phyloP scores from a whole-genome alignment of 306 rosid genomes.

The Castanopsis chinensis region DNA sequence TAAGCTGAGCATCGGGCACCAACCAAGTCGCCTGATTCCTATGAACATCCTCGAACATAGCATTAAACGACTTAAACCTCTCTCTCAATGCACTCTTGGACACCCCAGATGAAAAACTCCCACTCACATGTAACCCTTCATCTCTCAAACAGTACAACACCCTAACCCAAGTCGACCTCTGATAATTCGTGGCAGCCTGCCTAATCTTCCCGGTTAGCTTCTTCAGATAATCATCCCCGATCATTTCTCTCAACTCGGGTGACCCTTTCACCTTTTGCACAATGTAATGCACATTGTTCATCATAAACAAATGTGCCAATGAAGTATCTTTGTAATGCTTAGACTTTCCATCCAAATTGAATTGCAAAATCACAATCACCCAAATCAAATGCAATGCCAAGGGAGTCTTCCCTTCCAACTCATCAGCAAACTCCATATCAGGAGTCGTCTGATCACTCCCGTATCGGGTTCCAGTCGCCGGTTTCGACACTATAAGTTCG shows the following conservation, averaged over 20 bases:
- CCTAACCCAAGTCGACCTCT: constrained; percentile 93
- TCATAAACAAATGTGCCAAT: constrained; percentile 70
- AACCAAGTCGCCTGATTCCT: constrained; percentile 87
- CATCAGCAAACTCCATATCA: constrained; percentile 89
- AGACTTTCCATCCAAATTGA: constrained; percentile 87
- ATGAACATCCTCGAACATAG: constrained; percentile 96
- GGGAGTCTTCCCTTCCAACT: constrained; percentile 76
- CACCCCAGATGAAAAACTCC: constrained; percentile 88
- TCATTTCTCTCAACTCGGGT: constrained; percentile 85
- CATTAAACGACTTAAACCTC: constrained; percentile 91
- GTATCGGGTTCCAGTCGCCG: constrained; percentile 76
- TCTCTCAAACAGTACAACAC: constrained; percentile 87
- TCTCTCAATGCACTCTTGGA: constrained; percentile 92
- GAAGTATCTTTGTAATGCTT: constrained; percentile 85
- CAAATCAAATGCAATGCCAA: constrained; percentile 92
- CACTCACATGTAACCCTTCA: constrained; percentile 86
- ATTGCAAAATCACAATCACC: constrained; percentile 89
- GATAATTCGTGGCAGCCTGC: constrained; percentile 90
- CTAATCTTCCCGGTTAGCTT: constrained; percentile 76
- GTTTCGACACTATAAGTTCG: constrained; percentile 89
- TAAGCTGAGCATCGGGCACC: constrained; percentile 89
- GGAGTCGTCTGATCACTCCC: constrained; percentile 81
- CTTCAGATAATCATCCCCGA: constrained; percentile 84
- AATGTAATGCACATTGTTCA: constrained; percentile 98
- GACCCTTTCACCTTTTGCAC: constrained; percentile 91